Evolutionary conservation across 2,329 filamentous ascomycete genomes (phyloP).

Genomic region (Dothideomycetes sp.): DNA sequence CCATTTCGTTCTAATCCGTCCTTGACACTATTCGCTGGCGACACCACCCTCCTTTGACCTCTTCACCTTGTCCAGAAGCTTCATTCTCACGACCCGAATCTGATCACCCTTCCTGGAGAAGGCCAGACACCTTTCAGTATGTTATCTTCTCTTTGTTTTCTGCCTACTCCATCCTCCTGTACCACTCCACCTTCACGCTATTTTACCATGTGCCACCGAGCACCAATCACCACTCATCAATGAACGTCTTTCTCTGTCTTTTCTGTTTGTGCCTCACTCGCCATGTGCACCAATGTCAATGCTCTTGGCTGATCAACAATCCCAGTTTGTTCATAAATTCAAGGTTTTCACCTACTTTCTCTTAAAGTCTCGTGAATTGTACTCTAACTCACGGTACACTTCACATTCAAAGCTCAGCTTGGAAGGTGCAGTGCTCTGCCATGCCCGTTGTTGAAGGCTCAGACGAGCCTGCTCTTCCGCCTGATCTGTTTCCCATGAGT

Average conservation of each 20-base stretch:
- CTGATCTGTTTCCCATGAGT: neutral
- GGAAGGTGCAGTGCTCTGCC: neutral
- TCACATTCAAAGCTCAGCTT: too few species aligned
- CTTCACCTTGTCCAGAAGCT: neutral
- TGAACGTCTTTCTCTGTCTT: too few species aligned
- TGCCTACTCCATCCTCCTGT: neutral
- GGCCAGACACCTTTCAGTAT: neutral
- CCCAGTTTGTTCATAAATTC: too few species aligned
- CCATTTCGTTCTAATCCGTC: slow-evolving; percentile 4
- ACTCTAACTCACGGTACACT: too few species aligned
- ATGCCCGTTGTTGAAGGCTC: neutral
- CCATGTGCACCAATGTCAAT: neutral
- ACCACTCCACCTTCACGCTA: too few species aligned
- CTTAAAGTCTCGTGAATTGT: too few species aligned
- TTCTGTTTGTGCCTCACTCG: too few species aligned
- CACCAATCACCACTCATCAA: too few species aligned
- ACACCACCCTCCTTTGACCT: slow-evolving; percentile 3
- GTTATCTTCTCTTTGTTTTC: neutral
- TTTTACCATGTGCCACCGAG: too few species aligned
- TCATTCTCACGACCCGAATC: neutral
- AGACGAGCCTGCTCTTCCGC: neutral
- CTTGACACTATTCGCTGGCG: slow-evolving; percentile 3
- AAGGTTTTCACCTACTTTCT: too few species aligned
- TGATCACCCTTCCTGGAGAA: slow-evolving; percentile 5
- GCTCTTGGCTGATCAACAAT: neutral